These are phyloP conservation scores for Cryptomeria japonica DNA, from an alignment of 75 land plant species.

Conservation along the genomic window DNA sequence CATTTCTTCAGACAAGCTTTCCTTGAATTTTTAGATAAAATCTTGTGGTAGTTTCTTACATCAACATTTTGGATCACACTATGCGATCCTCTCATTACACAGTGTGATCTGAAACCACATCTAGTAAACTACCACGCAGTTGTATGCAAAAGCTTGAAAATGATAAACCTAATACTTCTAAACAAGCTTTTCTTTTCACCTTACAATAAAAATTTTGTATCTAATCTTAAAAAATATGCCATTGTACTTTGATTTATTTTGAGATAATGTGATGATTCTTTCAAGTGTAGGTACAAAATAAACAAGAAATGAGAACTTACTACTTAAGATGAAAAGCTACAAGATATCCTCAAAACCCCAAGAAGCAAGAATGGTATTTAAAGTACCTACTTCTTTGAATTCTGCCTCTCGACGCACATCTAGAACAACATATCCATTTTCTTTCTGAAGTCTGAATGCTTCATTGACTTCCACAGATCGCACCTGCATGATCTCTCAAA, in stretches of 20 bases:
- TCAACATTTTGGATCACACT: no score
- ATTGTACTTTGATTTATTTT: neutral
- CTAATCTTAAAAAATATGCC: neutral
- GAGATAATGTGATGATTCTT: neutral
- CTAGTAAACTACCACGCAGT: no score
- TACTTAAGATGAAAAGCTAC: neutral
- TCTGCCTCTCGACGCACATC: slow-evolving; percentile 97
- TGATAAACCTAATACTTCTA: no score
- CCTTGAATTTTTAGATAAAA: no score
- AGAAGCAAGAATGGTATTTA: neutral
- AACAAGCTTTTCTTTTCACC: neutral
- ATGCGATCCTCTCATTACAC: no score
- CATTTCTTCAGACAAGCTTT: neutral
- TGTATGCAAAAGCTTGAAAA: no score
- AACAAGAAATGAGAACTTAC: neutral
- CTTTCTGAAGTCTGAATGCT: slow-evolving; percentile 82
- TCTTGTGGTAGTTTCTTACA: no score
- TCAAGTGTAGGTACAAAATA: neutral
- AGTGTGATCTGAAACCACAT: no score
- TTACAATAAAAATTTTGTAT: neutral
- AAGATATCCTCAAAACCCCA: neutral
- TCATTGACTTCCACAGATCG: slow-evolving; percentile 87
- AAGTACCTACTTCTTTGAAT: slow-evolving; percentile 63
- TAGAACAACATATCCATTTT: slow-evolving; percentile 85
- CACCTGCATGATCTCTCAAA: slow-evolving; percentile 44